Evolutionary conservation across 2,329 filamentous ascomycete genomes (phyloP).

Genomic region (Alternaria sp.): DNA sequence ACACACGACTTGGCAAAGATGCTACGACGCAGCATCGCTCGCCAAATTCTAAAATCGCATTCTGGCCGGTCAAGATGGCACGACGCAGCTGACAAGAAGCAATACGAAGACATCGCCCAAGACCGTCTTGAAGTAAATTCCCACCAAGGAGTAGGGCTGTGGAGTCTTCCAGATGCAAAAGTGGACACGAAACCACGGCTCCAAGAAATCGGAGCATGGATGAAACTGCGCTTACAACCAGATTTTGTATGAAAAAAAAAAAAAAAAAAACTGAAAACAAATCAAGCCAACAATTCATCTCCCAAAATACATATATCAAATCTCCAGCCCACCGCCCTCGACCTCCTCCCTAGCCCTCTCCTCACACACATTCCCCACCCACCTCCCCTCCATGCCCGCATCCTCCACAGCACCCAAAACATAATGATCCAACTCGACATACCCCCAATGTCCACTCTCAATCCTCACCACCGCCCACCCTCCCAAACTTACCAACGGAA

Average conservation of each 20-base stretch:
- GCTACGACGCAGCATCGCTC: conserved; percentile 52
- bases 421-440: background rate
- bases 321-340: background rate
- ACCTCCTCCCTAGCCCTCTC: background rate
- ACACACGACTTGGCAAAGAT: conserved; percentile 53
- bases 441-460: conserved; percentile 8
- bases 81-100: conserved; percentile 38
- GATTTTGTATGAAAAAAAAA: conserved; percentile 3
- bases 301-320: background rate
- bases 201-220: conserved; percentile 38
- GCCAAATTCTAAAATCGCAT: conserved; percentile 40
- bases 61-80: conserved; percentile 36
- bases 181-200: conserved; percentile 23
- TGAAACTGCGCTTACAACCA: conserved; percentile 34
- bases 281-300: no score
- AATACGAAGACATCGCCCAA: conserved; percentile 40
- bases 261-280: background rate
- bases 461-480: conserved; percentile 2
- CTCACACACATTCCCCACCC: background rate
- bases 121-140: conserved; percentile 29
- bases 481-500: conserved; percentile 8
- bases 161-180: conserved; percentile 29
- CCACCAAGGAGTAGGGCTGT: conserved; percentile 35
- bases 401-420: conserved; percentile 5
- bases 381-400: background rate